Evolutionary conservation across 148 eudicot genomes (phyloP), one percentile per base, ranked within the genome.

Genomic region (Selenicereus undatus): DNA sequence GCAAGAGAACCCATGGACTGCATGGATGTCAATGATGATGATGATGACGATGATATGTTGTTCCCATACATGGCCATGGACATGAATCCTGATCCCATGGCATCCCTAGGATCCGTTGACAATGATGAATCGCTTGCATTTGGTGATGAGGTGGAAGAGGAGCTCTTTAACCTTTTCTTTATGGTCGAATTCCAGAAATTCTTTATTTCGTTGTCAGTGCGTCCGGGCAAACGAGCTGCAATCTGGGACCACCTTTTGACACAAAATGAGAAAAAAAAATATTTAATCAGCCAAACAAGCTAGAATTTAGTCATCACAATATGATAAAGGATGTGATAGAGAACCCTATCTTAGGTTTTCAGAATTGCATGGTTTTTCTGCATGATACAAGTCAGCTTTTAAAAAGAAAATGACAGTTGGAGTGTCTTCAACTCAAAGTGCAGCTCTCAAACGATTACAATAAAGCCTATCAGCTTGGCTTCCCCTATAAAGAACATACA

Each of bases 141-240:
- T 54, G 97, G 92, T 4, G 98, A 92, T 20, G 89, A 84, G 16
- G 90, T 54, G 66, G 89, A 83, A 13, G 90, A 85, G 10, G 93
- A 84, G 30, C 85, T 88, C 90, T 89, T 94, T 1, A 92, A 83
- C 81, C 98, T 90, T 80, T 92, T 94, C 86, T 94, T 94, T 42
- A 94, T 83, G 0, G 98, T 94, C n/a, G 98, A 94, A 52, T 94
- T 94, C 98, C 98, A 94, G 30, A 91, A 94, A 13, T 94, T 94
- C 85, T 94, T 94, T 26, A 94, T 94, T 50, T 94, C 98, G 62
- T 94, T 94, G 62, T 94, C 98, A 0, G 98, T 94, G 22, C 98
- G 86, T 22, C 98, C 98, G 0, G 98, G 98, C 84, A 94, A 81
- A 18, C 94, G 91, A 52, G 94, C 88, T 2, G 98, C 98, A 20